phyloP scores from a whole-genome alignment of 2,329 filamentous ascomycete species.

The Tolypocladium ovalisporum region DNA sequence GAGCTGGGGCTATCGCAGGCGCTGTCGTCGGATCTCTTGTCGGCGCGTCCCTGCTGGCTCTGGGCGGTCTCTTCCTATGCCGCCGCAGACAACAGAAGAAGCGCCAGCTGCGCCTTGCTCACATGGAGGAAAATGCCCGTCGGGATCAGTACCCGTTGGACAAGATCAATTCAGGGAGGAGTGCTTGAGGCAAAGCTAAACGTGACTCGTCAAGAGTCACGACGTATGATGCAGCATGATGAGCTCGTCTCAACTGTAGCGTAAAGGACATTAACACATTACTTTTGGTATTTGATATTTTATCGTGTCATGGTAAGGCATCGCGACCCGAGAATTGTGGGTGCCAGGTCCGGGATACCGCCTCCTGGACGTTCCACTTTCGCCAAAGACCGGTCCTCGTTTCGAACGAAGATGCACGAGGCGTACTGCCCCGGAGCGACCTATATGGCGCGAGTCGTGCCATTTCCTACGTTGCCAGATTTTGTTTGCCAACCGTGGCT shows the following conservation, averaged over 20 bases:
- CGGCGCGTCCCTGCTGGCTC: neutral
- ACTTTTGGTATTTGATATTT: too few relatives aligned
- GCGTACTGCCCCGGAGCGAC: too few relatives aligned
- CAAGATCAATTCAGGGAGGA: neutral
- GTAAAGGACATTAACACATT: neutral
- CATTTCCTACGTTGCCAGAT: too few relatives aligned
- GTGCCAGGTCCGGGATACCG: too few relatives aligned
- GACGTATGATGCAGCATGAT: neutral
- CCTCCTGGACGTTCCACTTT: too few relatives aligned
- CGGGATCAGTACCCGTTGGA: neutral
- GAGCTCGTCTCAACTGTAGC: neutral
- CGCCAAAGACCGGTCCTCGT: too few relatives aligned
- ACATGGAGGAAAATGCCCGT: conserved; percentile 2
- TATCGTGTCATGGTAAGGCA: too few relatives aligned
- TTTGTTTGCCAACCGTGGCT: too few relatives aligned
- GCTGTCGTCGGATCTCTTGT: neutral
- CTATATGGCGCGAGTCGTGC: too few relatives aligned
- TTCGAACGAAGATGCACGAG: too few relatives aligned
- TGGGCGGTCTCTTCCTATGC: neutral
- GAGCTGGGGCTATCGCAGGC: conserved; percentile 1
- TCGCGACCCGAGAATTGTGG: too few relatives aligned
- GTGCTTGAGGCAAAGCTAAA: neutral
- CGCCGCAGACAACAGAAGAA: conserved; percentile 1
- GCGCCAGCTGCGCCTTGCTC: neutral
- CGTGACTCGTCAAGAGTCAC: neutral